Evolutionary conservation across 768 basidiomycete genomes (phyloP).

Genomic region (Tricholoma saponaceum): DNA sequence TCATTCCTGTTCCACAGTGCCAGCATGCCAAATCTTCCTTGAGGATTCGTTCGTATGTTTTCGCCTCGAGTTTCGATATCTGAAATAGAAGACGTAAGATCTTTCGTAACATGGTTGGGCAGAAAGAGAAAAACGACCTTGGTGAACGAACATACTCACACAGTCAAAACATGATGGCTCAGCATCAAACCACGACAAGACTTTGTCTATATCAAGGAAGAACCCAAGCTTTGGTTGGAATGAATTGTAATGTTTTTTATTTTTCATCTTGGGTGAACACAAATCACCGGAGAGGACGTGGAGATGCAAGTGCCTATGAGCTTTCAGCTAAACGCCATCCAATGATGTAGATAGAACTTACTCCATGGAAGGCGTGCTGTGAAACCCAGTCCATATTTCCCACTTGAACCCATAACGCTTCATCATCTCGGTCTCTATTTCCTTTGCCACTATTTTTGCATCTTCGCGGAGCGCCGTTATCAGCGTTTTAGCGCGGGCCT

Average conservation of each 20-base stretch:
- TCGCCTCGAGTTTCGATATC: constrained; percentile 50
- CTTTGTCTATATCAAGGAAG: constrained; percentile 73
- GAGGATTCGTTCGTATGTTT: constrained; percentile 59
- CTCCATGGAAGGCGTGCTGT: constrained; percentile 84
- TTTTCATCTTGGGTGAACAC: constrained; percentile 65
- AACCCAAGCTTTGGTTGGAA: constrained; percentile 84
- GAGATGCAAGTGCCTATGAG: constrained; percentile 69
- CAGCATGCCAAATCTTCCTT: constrained; percentile 69
- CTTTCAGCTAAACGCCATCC: background rate
- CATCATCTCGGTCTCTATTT: constrained; percentile 79
- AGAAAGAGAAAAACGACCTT: no score
- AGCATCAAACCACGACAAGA: constrained; percentile 79
- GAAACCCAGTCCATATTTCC: constrained; percentile 80
- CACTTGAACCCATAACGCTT: constrained; percentile 70
- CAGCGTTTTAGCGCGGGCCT: constrained; percentile 48
- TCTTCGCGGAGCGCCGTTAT: constrained; percentile 51
- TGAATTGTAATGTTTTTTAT: constrained; percentile 89
- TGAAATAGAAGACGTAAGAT: constrained; percentile 19
- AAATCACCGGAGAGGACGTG: constrained; percentile 85
- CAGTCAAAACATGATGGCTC: constrained; percentile 48
- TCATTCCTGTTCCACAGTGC: constrained; percentile 56
- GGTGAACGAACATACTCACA: constrained; percentile 31
- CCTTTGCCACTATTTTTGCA: constrained; percentile 48
- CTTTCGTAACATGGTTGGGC: background rate
- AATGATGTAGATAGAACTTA: constrained; percentile 34